Percentiles rank a stretch among this genome's conserved stretches.
Evolutionary conservation across 2,329 filamentous ascomycete genomes (phyloP).

Genomic region (Teratosphaeriaceae sp.): DNA sequence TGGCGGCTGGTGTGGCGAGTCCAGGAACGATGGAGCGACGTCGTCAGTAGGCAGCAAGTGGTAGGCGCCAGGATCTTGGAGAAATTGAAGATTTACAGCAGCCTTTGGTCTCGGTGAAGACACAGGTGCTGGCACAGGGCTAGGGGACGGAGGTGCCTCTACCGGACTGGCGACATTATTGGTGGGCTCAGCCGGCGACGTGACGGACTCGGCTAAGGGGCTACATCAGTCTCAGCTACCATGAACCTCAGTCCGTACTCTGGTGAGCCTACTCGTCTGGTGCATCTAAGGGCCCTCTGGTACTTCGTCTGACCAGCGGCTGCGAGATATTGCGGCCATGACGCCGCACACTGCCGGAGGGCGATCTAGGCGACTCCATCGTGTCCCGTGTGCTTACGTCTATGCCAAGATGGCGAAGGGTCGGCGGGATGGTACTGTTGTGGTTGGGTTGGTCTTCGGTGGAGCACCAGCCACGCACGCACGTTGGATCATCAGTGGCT

Average conservation of each 20-base stretch:
- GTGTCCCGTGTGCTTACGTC: not conserved
- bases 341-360: constrained; percentile 22
- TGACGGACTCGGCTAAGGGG: constrained; percentile 15
- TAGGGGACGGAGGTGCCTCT: not conserved
- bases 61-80: constrained; percentile 74
- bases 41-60: constrained; percentile 65
- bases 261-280: constrained; percentile 57
- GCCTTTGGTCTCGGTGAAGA: constrained; percentile 12
- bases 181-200: constrained; percentile 1
- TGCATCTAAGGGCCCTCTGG: constrained; percentile 68
- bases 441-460: not conserved
- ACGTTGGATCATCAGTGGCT: too few species aligned
- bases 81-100: constrained; percentile 68
- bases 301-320: constrained; percentile 56
- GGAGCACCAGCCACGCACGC: too few species aligned
- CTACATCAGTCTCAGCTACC: constrained; percentile 19
- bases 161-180: constrained; percentile 13
- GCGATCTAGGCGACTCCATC: constrained; percentile 24
- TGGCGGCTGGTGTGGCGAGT: constrained; percentile 57
- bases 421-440: not conserved
- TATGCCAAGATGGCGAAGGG: not conserved
- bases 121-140: constrained; percentile 12
- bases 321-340: constrained; percentile 26
- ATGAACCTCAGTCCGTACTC: not conserved
- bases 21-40: constrained; percentile 60